Evolutionary conservation across 2,329 filamentous ascomycete genomes (phyloP).

Genomic region (Scytalidium sp.): DNA sequence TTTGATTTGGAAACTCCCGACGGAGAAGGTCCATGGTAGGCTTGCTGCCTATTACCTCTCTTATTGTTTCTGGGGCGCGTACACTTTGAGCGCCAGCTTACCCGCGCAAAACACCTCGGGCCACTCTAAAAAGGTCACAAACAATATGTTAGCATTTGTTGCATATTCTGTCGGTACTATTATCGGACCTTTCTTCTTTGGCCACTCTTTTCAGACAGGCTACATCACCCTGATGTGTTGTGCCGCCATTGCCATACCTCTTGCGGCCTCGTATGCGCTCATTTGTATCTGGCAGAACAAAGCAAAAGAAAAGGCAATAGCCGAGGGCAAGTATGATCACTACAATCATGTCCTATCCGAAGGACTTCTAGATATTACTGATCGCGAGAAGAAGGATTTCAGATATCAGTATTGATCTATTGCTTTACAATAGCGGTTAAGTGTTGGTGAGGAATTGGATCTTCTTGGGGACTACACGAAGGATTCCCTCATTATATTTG

Average conservation of each 20-base stretch:
- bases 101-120: constrained; percentile 64
- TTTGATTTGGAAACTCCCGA: constrained; percentile 26
- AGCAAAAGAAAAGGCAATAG: background rate
- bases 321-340: background rate
- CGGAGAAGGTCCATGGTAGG: constrained; percentile 24
- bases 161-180: constrained; percentile 75
- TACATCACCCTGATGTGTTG: too few relatives aligned
- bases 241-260: background rate
- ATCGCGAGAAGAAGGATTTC: background rate
- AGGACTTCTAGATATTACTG: background rate
- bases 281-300: background rate
- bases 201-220: too few relatives aligned
- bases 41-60: constrained; percentile 29
- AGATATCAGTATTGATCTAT: background rate
- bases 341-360: background rate
- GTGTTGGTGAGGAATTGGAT: too few relatives aligned
- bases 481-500: too few relatives aligned
- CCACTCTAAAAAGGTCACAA: constrained; percentile 72
- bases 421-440: too few relatives aligned
- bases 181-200: constrained; percentile 6
- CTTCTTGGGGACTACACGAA: too few relatives aligned
- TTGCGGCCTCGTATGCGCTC: background rate
- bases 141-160: constrained; percentile 67
- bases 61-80: constrained; percentile 29
- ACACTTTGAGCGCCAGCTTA: constrained; percentile 36